A percentile compares a stretch with the other conserved stretches of the same genome.
phyloP scores from a whole-genome alignment of 805 yeast genomes.

The Yueomyces sp. region DNA sequence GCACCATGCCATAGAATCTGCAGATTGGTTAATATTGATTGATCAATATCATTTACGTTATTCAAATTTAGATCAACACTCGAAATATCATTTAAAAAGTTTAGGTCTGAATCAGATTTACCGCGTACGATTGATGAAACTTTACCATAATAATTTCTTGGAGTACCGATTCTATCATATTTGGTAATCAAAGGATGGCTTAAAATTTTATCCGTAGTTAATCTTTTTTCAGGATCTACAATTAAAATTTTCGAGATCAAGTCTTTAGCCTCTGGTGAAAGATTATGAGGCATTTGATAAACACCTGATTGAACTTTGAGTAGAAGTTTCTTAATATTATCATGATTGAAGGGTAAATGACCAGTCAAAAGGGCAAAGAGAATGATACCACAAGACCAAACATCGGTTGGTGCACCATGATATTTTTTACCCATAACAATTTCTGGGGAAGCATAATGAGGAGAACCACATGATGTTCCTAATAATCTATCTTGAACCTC shows the following conservation, averaged over 20 bases:
- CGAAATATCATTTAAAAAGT: constrained; percentile 7
- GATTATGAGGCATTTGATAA: constrained; percentile 55
- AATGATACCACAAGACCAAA: constrained; percentile 83
- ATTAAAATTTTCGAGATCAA: constrained; percentile 52
- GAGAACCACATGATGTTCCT: constrained; percentile 78
- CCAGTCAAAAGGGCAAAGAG: constrained; percentile 70
- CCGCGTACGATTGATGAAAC: constrained; percentile 5
- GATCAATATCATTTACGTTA: constrained; percentile 42
- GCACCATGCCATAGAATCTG: constrained; percentile 77
- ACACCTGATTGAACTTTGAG: constrained; percentile 67
- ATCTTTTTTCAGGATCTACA: constrained; percentile 58
- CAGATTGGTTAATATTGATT: constrained; percentile 59
- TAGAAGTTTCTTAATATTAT: constrained; percentile 55
- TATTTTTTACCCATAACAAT: constrained; percentile 66
- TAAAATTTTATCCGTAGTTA: constrained; percentile 53
- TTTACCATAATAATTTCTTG: constrained; percentile 10
- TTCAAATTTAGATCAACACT: constrained; percentile 9
- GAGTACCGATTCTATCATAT: constrained; percentile 28
- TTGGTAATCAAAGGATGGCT: constrained; percentile 68
- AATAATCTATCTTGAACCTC: constrained; percentile 57
- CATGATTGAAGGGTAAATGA: constrained; percentile 74
- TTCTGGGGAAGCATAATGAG: constrained; percentile 84
- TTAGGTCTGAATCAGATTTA: constrained; percentile 18
- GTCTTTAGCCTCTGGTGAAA: constrained; percentile 54
- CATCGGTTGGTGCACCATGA: constrained; percentile 77